Conservation (phyloP, 805 yeast genomes). For the Maudiozyma turicensis region DNA sequence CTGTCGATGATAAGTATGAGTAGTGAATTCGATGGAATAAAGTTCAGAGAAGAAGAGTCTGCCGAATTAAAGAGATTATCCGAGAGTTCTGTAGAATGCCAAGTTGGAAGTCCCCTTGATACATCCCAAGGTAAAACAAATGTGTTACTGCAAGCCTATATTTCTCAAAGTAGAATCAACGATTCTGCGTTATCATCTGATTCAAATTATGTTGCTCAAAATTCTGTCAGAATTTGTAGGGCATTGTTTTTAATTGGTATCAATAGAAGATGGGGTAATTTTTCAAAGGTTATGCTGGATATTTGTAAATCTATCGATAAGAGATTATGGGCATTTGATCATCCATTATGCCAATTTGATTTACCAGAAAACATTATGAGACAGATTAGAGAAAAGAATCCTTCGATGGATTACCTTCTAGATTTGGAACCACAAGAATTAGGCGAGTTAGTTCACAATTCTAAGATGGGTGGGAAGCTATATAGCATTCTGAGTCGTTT, state of each 20-base stretch:
- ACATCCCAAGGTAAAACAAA: conserved; percentile 81
- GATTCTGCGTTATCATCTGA: conserved; percentile 84
- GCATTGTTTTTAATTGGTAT: conserved; percentile 83
- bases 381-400: conserved; percentile 52
- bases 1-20: conserved; percentile 84
- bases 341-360: conserved; percentile 83
- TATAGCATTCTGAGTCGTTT: conserved; percentile 55
- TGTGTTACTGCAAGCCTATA: conserved; percentile 75
- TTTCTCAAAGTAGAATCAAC: conserved; percentile 60
- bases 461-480: conserved; percentile 56
- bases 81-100: conserved; percentile 63
- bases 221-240: conserved; percentile 84
- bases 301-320: conserved; percentile 81
- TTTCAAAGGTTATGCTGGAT: conserved; percentile 63
- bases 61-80: conserved; percentile 55
- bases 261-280: conserved; percentile 83
- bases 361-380: conserved; percentile 57
- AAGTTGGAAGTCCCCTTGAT: conserved; percentile 67
- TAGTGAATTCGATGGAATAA: conserved; percentile 84
- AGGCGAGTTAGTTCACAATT: conserved; percentile 84
- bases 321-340: conserved; percentile 81
- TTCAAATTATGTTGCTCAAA: conserved; percentile 88
- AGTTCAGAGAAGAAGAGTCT: conserved; percentile 80
- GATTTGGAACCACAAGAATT: conserved; percentile 67
- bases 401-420: conserved; percentile 61